Percentiles rank a stretch among this genome's conserved stretches.
These are phyloP conservation scores for Cercospora sp. DNA, from an alignment of 2,329 filamentous ascomycete species.

Conservation along the genomic window DNA sequence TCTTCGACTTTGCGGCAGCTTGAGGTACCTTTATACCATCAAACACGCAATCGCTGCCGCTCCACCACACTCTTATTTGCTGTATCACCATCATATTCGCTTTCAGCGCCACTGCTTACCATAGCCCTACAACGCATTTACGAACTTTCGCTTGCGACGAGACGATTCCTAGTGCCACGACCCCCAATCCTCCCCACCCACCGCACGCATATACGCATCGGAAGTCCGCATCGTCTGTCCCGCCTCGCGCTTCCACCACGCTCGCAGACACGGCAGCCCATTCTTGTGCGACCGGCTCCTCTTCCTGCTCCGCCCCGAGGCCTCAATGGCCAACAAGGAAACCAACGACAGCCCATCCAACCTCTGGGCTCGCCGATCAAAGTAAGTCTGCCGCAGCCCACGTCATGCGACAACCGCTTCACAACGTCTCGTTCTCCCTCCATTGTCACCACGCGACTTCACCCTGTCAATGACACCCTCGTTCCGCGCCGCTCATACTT, in stretches of 20 bases:
- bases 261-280: neutral
- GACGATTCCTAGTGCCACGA: neutral
- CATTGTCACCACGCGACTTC: neutral
- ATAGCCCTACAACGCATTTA: neutral
- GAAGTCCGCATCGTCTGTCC: neutral
- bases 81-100: neutral
- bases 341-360: slow-evolving; percentile 39
- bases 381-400: slow-evolving; percentile 56
- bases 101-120: neutral
- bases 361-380: slow-evolving; percentile 78
- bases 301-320: neutral
- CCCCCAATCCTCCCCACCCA: slow-evolving; percentile 8
- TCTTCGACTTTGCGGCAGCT: neutral
- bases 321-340: slow-evolving; percentile 36
- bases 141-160: neutral
- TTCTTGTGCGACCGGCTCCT: neutral
- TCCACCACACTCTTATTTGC: neutral
- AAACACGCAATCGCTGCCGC: neutral
- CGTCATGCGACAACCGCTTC: slow-evolving; percentile 1
- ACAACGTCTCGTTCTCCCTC: neutral
- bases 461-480: neutral
- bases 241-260: slow-evolving; percentile 16
- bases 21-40: neutral
- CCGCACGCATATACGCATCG: slow-evolving; percentile 8
- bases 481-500: neutral